Percentiles rank a stretch among this genome's conserved stretches.
Conservation (phyloP, 2,329 filamentous ascomycete genomes). For the Aspergillus aculeatinus region DNA sequence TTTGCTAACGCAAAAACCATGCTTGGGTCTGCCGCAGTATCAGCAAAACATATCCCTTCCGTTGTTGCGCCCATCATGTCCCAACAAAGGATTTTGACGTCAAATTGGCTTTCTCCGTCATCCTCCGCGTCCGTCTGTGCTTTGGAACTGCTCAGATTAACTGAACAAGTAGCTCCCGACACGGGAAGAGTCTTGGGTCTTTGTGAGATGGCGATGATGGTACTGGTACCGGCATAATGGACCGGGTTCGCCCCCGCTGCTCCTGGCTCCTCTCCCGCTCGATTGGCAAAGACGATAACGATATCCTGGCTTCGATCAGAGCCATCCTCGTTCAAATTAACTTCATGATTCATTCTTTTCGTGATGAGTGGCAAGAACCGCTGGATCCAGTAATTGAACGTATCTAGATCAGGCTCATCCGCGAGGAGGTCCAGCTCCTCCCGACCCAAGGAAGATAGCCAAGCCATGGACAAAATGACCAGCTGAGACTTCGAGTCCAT, state of each 20-base stretch:
- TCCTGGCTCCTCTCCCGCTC: slow-evolving; percentile 44
- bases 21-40: slow-evolving; percentile 43
- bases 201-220: slow-evolving; percentile 43
- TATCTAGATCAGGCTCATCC: slow-evolving; percentile 56
- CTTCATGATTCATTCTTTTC: slow-evolving; percentile 29
- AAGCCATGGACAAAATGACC: slow-evolving; percentile 63
- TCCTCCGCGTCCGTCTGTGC: slow-evolving; percentile 7
- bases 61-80: slow-evolving; percentile 46
- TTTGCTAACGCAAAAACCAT: slow-evolving; percentile 39
- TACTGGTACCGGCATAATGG: slow-evolving; percentile 51
- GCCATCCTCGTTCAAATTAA: slow-evolving; percentile 26
- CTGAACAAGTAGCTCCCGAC: slow-evolving; percentile 13
- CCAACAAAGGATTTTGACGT: slow-evolving; percentile 47
- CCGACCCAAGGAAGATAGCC: slow-evolving; percentile 54
- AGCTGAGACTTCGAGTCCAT: slow-evolving; percentile 50
- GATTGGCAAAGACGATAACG: slow-evolving; percentile 49
- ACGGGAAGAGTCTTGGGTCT: slow-evolving; percentile 13
- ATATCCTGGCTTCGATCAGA: slow-evolving; percentile 33
- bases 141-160: slow-evolving; percentile 4
- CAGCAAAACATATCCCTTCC: slow-evolving; percentile 49
- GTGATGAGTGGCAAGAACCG: slow-evolving; percentile 55
- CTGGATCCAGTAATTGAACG: slow-evolving; percentile 63
- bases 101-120: slow-evolving; percentile 21
- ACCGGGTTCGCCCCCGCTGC: slow-evolving; percentile 40
- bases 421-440: slow-evolving; percentile 49